These are phyloP conservation scores for Sungouiozyma ichnusensis DNA, from an alignment of 805 yeast genomes.

Conservation along the genomic window DNA sequence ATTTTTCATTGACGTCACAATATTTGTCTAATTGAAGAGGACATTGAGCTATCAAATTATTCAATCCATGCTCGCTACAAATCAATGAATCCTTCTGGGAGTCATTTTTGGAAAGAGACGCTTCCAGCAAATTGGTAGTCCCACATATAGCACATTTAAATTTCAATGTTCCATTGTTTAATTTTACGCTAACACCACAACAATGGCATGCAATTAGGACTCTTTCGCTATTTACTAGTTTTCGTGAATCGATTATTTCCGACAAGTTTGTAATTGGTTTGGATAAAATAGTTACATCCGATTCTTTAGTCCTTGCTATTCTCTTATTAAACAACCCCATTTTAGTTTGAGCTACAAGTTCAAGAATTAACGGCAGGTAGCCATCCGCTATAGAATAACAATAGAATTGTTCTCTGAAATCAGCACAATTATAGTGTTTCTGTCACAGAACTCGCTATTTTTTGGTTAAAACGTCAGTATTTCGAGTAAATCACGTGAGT, in stretches of 20 bases:
- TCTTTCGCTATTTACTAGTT: not conserved
- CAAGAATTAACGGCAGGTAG: no score
- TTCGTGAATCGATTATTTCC: not conserved
- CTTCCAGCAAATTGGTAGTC: conserved; percentile 31
- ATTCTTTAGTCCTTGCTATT: conserved; percentile 1
- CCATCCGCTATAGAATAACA: no score
- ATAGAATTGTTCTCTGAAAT: no score
- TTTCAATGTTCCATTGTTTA: conserved; percentile 29
- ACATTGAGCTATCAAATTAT: not conserved
- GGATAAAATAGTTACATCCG: not conserved
- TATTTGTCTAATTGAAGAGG: not conserved
- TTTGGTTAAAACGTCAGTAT: not conserved
- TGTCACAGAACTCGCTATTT: not conserved
- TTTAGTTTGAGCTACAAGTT: no score
- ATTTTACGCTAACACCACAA: conserved; percentile 36
- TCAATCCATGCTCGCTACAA: not conserved
- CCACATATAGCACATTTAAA: conserved; percentile 56
- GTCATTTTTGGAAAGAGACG: no score
- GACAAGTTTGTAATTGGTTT: not conserved
- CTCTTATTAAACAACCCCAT: not conserved
- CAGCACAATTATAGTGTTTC: no score
- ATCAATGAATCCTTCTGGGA: not conserved
- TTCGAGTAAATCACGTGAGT: not conserved
- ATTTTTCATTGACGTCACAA: conserved; percentile 6
- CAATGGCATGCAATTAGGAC: conserved; percentile 30